Conservation (phyloP, 148 eudicot genomes). For the Camellia lanceoleosa region DNA sequence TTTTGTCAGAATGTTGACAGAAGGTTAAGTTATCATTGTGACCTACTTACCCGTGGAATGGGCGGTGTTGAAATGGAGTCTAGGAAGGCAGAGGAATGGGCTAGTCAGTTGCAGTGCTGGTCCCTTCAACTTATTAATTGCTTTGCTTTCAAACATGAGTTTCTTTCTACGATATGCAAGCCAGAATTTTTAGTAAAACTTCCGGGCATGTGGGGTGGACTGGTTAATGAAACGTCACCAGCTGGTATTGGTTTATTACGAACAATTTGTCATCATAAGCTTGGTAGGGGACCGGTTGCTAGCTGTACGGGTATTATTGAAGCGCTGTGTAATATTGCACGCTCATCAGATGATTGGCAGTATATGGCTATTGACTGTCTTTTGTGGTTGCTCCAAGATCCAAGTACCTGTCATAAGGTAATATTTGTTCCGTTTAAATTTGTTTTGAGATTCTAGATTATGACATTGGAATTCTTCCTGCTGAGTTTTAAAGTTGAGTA, state of each 20-base stretch:
- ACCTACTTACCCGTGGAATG: constrained; percentile 95
- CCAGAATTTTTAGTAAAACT: constrained; percentile 74
- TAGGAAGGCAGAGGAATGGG: constrained; percentile 99
- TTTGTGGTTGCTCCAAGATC: constrained; percentile 93
- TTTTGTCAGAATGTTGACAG: constrained; percentile 86
- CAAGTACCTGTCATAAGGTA: constrained; percentile 90
- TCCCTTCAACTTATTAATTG: constrained; percentile 95
- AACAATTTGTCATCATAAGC: constrained; percentile 91
- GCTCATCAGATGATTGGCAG: constrained; percentile 99
- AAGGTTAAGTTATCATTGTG: constrained; percentile 90
- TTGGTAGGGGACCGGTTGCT: constrained; percentile 90
- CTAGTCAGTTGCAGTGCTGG: constrained; percentile 98
- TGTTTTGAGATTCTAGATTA: background rate
- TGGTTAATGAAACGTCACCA: constrained; percentile 94
- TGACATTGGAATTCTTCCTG: background rate
- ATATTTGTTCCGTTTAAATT: constrained; percentile 3
- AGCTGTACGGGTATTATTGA: constrained; percentile 76
- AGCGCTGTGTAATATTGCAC: constrained; percentile 87
- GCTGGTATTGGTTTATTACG: constrained; percentile 93
- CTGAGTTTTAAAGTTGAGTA: background rate
- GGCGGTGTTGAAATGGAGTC: constrained; percentile 99
- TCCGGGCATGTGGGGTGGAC: constrained; percentile 99
- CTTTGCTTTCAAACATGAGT: constrained; percentile 87
- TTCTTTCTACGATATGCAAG: constrained; percentile 77
- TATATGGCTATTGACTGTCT: constrained; percentile 99